phyloP scores from a whole-genome alignment of 257 asterid species.

The Henckelia pumila region DNA sequence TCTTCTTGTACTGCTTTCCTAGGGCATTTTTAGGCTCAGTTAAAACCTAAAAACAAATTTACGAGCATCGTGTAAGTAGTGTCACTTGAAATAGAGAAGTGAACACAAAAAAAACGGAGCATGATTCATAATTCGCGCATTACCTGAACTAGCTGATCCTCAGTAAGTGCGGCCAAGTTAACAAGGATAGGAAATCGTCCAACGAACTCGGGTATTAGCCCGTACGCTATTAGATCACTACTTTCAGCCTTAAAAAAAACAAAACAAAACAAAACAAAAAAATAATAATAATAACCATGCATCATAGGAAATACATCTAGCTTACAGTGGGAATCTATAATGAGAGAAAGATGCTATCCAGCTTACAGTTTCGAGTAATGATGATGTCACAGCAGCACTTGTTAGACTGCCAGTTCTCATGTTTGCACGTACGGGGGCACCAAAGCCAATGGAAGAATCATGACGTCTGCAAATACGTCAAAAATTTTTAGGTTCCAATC shows the following conservation, averaged over 20 bases:
- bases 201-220: constrained; percentile 97
- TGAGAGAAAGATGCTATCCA: not conserved
- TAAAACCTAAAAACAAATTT: constrained; percentile 58
- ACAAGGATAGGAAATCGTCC: constrained; percentile 97
- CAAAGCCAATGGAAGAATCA: constrained; percentile 97
- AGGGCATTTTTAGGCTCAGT: constrained; percentile 95
- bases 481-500: constrained; percentile 21
- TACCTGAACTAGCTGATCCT: constrained; percentile 98
- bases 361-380: constrained; percentile 86
- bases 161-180: constrained; percentile 92
- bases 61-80: constrained; percentile 16
- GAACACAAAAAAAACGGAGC: constrained; percentile 4
- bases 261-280: too few species aligned
- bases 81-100: not conserved
- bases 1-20: constrained; percentile 92
- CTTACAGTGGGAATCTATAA: not conserved
- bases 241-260: constrained; percentile 85
- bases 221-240: constrained; percentile 95
- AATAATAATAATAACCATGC: too few species aligned
- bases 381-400: constrained; percentile 81
- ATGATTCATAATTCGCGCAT: constrained; percentile 1
- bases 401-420: constrained; percentile 80
- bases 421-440: constrained; percentile 95
- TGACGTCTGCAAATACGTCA: constrained; percentile 69
- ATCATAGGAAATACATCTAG: not conserved